These are phyloP conservation scores for Zygotorulaspora florentina DNA, from an alignment of 805 yeast genomes.

Conservation along the genomic window DNA sequence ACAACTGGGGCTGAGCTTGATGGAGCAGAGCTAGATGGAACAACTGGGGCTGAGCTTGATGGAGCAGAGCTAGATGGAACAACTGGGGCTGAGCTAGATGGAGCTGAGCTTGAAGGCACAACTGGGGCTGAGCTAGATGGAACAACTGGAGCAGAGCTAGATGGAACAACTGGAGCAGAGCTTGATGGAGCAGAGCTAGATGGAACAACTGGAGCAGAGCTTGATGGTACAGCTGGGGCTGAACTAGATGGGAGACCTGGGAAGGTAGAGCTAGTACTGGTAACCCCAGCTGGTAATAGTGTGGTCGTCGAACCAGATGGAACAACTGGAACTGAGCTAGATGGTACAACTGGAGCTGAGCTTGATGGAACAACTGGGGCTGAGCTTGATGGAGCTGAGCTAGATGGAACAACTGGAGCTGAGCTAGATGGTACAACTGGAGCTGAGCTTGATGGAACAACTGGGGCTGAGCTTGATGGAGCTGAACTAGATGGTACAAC, in stretches of 20 bases:
- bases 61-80: neutral
- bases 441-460: conserved; percentile 3
- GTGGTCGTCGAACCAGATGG: neutral
- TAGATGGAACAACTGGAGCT: conserved; percentile 2
- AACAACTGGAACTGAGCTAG: neutral
- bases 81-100: neutral
- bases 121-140: conserved; percentile 1
- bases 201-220: conserved; percentile 3
- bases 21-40: conserved; percentile 1
- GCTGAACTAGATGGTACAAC: conserved; percentile 2
- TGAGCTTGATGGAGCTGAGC: conserved; percentile 5
- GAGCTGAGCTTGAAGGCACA: conserved; percentile 4
- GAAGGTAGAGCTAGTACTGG: too few relatives aligned
- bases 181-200: conserved; percentile 3
- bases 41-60: neutral
- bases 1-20: conserved; percentile 5
- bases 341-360: conserved; percentile 1
- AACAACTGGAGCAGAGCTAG: conserved; percentile 5
- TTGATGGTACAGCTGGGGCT: conserved; percentile 1
- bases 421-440: conserved; percentile 2
- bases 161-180: conserved; percentile 1
- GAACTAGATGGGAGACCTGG: conserved; percentile 3
- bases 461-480: conserved; percentile 1
- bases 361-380: neutral
- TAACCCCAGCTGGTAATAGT: conserved; percentile 1